A percentile compares a stretch with the other conserved stretches of the same genome.
phyloP scores from a whole-genome alignment of 1,139 yeast species.

The Torulaspora globosa region DNA sequence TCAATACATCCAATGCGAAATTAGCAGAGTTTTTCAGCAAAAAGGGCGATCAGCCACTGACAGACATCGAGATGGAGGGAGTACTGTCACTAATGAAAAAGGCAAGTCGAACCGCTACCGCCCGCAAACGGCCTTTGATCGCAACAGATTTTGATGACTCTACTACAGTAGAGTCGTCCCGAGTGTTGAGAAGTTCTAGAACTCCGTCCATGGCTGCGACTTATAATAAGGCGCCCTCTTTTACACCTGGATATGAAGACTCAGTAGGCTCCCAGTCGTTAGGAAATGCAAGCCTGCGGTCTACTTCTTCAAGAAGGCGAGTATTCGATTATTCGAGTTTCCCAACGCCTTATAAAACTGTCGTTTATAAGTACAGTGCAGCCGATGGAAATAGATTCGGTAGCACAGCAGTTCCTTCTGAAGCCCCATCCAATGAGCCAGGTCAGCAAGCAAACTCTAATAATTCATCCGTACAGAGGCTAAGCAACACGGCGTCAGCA shows the following conservation, averaged over 20 bases:
- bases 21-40: constrained; percentile 67
- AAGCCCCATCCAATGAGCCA: neutral
- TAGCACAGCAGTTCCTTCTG: neutral
- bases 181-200: constrained; percentile 18
- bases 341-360: constrained; percentile 62
- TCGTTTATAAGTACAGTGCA: constrained; percentile 34
- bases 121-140: constrained; percentile 15
- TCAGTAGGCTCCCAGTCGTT: constrained; percentile 16
- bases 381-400: constrained; percentile 14
- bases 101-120: constrained; percentile 28
- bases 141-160: constrained; percentile 7
- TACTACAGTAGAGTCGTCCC: constrained; percentile 12
- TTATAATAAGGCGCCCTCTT: constrained; percentile 35
- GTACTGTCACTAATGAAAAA: constrained; percentile 58
- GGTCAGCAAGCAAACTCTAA: neutral
- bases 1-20: constrained; percentile 35
- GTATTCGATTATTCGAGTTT: constrained; percentile 59
- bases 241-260: constrained; percentile 36
- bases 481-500: constrained; percentile 65
- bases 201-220: constrained; percentile 14
- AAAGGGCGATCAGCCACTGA: constrained; percentile 72
- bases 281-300: constrained; percentile 23
- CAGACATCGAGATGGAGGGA: constrained; percentile 79
- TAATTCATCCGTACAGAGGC: constrained; percentile 22
- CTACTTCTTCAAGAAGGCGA: constrained; percentile 32